Evolutionary conservation across 1,284 basidiomycete species (phyloP), one percentile per base, ranked within the genome.

Genomic region (Pholiota adiposa): DNA sequence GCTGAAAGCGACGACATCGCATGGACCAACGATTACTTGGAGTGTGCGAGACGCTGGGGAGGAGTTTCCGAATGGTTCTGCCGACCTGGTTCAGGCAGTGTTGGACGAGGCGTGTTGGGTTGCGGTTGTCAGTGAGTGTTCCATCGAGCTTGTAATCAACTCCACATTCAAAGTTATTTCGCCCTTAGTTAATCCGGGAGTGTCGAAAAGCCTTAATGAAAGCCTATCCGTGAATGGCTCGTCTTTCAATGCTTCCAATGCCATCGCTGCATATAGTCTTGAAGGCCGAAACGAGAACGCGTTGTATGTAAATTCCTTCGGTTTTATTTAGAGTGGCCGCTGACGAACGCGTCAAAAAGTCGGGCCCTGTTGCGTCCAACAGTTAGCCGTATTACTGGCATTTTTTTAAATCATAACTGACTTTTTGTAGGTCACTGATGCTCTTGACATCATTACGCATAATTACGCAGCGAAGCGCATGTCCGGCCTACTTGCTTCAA

Each of bases 221-320:
- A 71, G 72, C 7, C 63, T 75, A 19, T 46, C 57, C 0, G 59
- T 64, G 2, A 69, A 68, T 0, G 69, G 73, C 48, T 33, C 68
- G 0, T 62, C 70, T 1, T 77, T 73, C 54, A 67, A 74, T 58
- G 67, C 73, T 14, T 63, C 71, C 1, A 57, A 65, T 18, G 74
- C 71, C 12, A 67, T 78, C 3, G 73, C 73, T 11, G 69, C 69
- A 21, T 72, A 69, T 56, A 73, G 63, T 3, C 60, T 60, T 18
- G 77, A 78, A 67, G 77, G 74, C 14, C 67, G 76, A 18, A 76
- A 76, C 51, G 77, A 78, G 63, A 82, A 81, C 46, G 78, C 76
- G 12, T 85, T 77, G 84, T 85, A 62, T 53, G 77, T 71, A 14
- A 14, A 49, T 23, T 57, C 27, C 54, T 7, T 23, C 21, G 16